These are phyloP conservation scores for Trametes punicea DNA, from an alignment of 768 basidiomycete species.

Conservation along the genomic window DNA sequence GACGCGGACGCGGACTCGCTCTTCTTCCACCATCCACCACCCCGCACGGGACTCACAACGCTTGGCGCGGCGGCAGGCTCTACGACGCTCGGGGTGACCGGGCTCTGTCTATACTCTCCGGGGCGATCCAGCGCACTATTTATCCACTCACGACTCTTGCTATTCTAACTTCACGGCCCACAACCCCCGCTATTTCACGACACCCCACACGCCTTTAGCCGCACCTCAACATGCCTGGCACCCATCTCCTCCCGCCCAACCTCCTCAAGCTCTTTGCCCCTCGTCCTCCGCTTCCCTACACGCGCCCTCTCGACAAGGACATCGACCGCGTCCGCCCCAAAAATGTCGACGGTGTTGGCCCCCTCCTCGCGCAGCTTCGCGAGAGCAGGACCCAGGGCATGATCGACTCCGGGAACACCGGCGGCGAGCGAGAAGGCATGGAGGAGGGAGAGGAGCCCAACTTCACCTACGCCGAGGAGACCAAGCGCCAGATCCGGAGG, in stretches of 20 bases:
- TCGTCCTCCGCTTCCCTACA: slow-evolving; percentile 83
- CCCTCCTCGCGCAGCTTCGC: slow-evolving; percentile 65
- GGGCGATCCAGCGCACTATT: slow-evolving; percentile 10
- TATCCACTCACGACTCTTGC: no score
- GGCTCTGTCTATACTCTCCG: slow-evolving; percentile 14
- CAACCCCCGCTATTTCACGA: slow-evolving; percentile 4
- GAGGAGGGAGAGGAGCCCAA: slow-evolving; percentile 83
- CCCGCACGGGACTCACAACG: not conserved
- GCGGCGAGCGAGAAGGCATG: slow-evolving; percentile 59
- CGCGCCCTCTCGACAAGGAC: slow-evolving; percentile 82
- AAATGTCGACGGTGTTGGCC: slow-evolving; percentile 72
- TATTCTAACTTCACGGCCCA: not conserved
- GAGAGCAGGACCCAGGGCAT: slow-evolving; percentile 74
- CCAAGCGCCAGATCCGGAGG: slow-evolving; percentile 69
- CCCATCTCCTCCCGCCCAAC: slow-evolving; percentile 91
- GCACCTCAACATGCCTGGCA: slow-evolving; percentile 49
- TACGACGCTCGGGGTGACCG: slow-evolving; percentile 4
- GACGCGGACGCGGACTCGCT: not conserved
- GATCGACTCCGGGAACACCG: slow-evolving; percentile 38
- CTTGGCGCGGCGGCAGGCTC: slow-evolving; percentile 9
- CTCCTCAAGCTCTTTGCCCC: slow-evolving; percentile 96
- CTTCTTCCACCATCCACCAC: slow-evolving; percentile 8
- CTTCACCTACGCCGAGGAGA: slow-evolving; percentile 81
- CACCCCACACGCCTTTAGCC: not conserved
- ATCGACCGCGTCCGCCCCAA: slow-evolving; percentile 70